A percentile compares a stretch with the other conserved stretches of the same genome.
Conservation (phyloP, 805 yeast genomes). For the Zygosaccharomyces siamensis region DNA sequence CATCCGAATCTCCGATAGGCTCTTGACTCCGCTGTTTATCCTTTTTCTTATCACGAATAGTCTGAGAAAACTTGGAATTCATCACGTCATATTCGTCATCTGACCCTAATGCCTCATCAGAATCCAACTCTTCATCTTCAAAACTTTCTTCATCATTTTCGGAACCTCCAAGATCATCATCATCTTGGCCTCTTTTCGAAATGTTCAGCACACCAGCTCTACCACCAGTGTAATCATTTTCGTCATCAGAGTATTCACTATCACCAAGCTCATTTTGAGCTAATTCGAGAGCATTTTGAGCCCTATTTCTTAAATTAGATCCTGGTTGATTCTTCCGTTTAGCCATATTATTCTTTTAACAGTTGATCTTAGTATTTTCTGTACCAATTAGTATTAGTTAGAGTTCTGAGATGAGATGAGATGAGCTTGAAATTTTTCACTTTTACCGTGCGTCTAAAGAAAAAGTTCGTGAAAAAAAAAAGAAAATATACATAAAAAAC, state of each 20-base stretch:
- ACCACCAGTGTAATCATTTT: slow-evolving; percentile 24
- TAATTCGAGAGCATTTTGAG: slow-evolving; percentile 48
- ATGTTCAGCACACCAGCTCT: slow-evolving; percentile 40
- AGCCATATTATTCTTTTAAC: slow-evolving; percentile 18
- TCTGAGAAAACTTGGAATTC: slow-evolving; percentile 64
- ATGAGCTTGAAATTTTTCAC: slow-evolving; percentile 4
- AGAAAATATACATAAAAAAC: background rate
- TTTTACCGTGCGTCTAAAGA: background rate
- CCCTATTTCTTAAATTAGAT: slow-evolving; percentile 35
- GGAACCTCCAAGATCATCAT: slow-evolving; percentile 28
- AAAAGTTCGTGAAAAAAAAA: background rate
- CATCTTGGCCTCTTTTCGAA: slow-evolving; percentile 24
- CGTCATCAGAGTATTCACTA: slow-evolving; percentile 32
- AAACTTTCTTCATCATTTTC: slow-evolving; percentile 35
- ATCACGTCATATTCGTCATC: slow-evolving; percentile 65
- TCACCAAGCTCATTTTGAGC: slow-evolving; percentile 41
- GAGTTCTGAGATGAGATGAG: background rate
- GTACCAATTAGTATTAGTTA: background rate
- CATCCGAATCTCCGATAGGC: slow-evolving; percentile 41
- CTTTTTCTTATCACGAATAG: slow-evolving; percentile 53
- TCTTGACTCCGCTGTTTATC: slow-evolving; percentile 34
- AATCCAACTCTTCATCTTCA: slow-evolving; percentile 66
- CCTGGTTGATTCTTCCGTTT: slow-evolving; percentile 29
- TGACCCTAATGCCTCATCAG: slow-evolving; percentile 86
- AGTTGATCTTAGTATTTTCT: background rate